Evolutionary conservation across 2,329 filamentous ascomycete genomes (phyloP).

Genomic region (Lasiodiplodia sp.): DNA sequence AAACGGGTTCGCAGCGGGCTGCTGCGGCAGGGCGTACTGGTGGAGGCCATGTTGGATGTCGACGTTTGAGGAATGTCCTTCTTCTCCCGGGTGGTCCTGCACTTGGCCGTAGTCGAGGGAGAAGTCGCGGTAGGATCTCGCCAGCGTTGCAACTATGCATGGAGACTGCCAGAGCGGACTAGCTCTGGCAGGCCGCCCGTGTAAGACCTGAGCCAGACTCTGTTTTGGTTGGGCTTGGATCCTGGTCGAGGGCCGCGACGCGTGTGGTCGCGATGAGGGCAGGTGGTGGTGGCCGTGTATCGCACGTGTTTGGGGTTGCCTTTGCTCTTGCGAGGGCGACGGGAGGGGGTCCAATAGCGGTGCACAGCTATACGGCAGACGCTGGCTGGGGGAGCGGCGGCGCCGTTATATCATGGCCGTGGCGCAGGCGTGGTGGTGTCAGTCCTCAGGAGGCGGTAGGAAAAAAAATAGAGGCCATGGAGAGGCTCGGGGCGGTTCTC

Average conservation of each 20-base stretch:
- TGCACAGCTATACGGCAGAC: conserved; percentile 46
- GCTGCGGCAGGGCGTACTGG: conserved; percentile 40
- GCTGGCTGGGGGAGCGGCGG: conserved; percentile 25
- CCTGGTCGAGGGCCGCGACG: conserved; percentile 29
- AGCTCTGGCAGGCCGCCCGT: conserved; percentile 57
- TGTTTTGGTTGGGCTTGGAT: conserved; percentile 16
- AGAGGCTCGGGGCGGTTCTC: conserved; percentile 46
- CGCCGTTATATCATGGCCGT: conserved; percentile 49
- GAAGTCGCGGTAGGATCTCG: conserved; percentile 54
- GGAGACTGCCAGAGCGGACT: conserved; percentile 59
- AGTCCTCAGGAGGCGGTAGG: conserved; percentile 15
- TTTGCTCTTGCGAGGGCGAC: conserved; percentile 41
- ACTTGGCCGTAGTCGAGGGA: conserved; percentile 54
- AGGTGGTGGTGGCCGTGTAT: conserved; percentile 45
- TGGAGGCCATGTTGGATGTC: conserved; percentile 50
- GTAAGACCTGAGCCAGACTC: conserved; percentile 50
- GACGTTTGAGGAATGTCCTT: conserved; percentile 51
- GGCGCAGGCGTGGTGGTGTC: conserved; percentile 33
- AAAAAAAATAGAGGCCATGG: conserved; percentile 44
- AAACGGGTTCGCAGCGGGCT: conserved; percentile 37
- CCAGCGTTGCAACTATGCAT: conserved; percentile 60
- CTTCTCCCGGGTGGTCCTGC: conserved; percentile 53
- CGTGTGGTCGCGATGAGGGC: conserved; percentile 47
- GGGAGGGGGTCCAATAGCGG: conserved; percentile 44
- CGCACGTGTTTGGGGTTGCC: conserved; percentile 50